Evolutionary conservation across 805 yeast species (phyloP).

Genomic region (Saturnispora saitoi): DNA sequence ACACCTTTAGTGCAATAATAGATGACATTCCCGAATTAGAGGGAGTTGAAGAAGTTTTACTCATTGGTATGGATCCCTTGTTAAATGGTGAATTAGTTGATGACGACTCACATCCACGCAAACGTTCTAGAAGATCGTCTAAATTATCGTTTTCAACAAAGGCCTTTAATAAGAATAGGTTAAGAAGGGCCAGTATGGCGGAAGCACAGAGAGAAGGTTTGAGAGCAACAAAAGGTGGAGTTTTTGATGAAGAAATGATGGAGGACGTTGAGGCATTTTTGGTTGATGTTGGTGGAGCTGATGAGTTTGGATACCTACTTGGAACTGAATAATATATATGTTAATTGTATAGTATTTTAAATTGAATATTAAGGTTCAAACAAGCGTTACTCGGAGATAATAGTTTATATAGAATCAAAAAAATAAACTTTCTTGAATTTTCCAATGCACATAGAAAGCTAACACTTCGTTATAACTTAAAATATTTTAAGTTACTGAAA

Average conservation of each 20-base stretch:
- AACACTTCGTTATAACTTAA: too few species aligned
- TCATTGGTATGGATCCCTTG: conserved; percentile 10
- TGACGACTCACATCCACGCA: not conserved
- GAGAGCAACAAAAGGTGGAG: conserved; percentile 65
- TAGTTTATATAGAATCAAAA: too few species aligned
- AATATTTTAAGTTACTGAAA: not conserved
- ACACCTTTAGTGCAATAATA: not conserved
- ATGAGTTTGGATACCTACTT: conserved; percentile 32
- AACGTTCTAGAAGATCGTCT: not conserved
- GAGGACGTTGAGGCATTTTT: conserved; percentile 66
- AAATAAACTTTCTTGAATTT: too few species aligned
- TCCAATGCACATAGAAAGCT: too few species aligned
- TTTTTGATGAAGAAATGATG: conserved; percentile 66
- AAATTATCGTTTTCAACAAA: not conserved
- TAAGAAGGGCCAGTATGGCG: conserved; percentile 58
- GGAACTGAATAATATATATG: conserved; percentile 16
- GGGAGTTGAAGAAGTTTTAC: conserved; percentile 9
- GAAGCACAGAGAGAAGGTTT: conserved; percentile 74
- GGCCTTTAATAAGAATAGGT: conserved; percentile 16
- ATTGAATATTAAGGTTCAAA: not conserved
- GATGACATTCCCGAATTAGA: not conserved
- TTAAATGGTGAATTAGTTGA: not conserved
- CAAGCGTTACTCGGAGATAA: too few species aligned
- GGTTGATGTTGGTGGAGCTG: conserved; percentile 41
- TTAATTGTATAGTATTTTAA: not conserved